Base-by-base conservation (phyloP, 2,329 filamentous ascomycete genomes). In the Penicillium sp. region DNA sequence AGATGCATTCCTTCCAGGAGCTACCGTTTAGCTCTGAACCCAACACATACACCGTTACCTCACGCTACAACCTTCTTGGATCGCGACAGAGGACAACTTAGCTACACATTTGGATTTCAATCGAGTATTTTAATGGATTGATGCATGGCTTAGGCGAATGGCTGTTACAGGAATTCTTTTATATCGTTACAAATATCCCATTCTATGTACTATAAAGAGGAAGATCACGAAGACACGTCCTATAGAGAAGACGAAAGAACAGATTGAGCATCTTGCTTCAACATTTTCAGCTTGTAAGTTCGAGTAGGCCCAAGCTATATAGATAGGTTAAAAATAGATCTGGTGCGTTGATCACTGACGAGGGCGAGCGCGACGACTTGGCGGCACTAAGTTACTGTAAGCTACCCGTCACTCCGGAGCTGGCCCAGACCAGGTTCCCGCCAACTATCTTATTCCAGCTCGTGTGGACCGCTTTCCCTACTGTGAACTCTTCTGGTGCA, bases 1-100 rank as follows among this genome's bases (percentile, higher is more conserved):
- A 4, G 79, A 83, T 49, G 84, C 84, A 55, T 86, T 85, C 51
- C 67, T 77, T 50, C 64, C 71, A 57, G 66, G 64, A n/a, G 63
- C 64, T 49, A 35, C 50, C 23, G 61, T 60, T 46, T 69, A 66
- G 31, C 19, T 29, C 21, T 29, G 21, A 38, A 29, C 21, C 8
- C 21, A 23, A 29, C 9, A 17, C 29, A n/a, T 5, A 47, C n/a
- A 29, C 35, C 7, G 13, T 21, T 30, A 21, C 49, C 23, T 17
- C 46, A 13, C 41, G 29, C 26, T 47, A 29, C 21, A 56, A 58
- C 35, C 41, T 54, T 45, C 30, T 54, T 30, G 19, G 46, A 53
- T 41, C 59, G 17, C 48, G 45, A 60, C 44, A 54, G 48, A 56
- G 30, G 53, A 41, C 35, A 45, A 17, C 31, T 55, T 55, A 31